Conservation (phyloP, 805 yeast genomes). For the Sugiyamaella chiloensis region DNA sequence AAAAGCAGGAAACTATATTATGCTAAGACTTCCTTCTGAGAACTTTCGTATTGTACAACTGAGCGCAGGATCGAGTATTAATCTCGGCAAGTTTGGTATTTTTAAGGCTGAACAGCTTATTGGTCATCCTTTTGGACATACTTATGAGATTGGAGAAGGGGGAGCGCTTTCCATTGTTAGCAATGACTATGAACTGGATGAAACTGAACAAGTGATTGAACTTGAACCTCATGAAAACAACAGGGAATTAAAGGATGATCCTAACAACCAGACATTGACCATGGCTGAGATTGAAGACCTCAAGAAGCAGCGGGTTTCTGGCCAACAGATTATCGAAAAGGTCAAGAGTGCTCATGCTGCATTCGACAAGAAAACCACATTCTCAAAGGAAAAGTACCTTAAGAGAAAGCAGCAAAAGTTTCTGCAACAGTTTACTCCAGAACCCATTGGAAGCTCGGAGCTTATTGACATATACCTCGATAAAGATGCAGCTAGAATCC, state of each 20-base stretch:
- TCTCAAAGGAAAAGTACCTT: slow-evolving; percentile 87
- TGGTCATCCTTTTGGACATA: slow-evolving; percentile 82
- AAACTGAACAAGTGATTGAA: slow-evolving; percentile 40
- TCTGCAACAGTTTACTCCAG: slow-evolving; percentile 78
- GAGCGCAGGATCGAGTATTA: slow-evolving; percentile 55
- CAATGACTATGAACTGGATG: slow-evolving; percentile 36
- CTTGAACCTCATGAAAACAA: slow-evolving; percentile 48
- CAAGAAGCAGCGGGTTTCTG: slow-evolving; percentile 69
- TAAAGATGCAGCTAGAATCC: slow-evolving; percentile 66
- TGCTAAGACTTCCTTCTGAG: slow-evolving; percentile 78
- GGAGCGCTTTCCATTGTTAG: slow-evolving; percentile 30
- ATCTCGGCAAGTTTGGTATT: slow-evolving; percentile 88
- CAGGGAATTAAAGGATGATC: slow-evolving; percentile 65
- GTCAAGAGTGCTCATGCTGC: slow-evolving; percentile 82
- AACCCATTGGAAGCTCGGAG: slow-evolving; percentile 66
- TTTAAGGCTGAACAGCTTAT: slow-evolving; percentile 71
- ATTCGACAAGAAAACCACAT: slow-evolving; percentile 83
- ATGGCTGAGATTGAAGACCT: slow-evolving; percentile 80
- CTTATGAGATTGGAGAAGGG: slow-evolving; percentile 75
- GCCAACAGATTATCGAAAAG: slow-evolving; percentile 73
- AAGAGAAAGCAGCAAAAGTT: slow-evolving; percentile 91
- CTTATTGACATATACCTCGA: slow-evolving; percentile 71
- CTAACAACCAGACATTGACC: slow-evolving; percentile 64
- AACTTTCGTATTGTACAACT: slow-evolving; percentile 71
- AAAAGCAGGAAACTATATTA: slow-evolving; percentile 49